Percentiles rank a stretch among this genome's conserved stretches.
Evolutionary conservation across 2,329 filamentous ascomycete species (phyloP).

Genomic region (Phymatotrichopsis omnivora): DNA sequence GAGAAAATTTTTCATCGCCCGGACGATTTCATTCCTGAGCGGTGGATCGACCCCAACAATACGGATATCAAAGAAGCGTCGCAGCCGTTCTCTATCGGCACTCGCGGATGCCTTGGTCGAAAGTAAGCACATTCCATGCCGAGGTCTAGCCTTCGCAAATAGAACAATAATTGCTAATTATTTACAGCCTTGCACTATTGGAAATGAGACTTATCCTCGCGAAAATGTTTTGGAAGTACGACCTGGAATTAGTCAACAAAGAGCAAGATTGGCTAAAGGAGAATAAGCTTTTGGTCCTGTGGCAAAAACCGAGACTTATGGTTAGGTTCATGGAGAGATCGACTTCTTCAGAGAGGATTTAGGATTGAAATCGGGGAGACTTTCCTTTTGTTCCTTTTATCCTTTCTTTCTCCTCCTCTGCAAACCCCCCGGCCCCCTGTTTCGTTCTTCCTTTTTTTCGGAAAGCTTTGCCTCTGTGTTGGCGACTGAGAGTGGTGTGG

Average conservation of each 20-base stretch:
- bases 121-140: conserved; percentile 31
- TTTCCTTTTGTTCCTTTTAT: too few species aligned
- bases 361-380: too few species aligned
- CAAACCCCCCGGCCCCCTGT: too few species aligned
- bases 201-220: conserved; percentile 37
- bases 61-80: conserved; percentile 33
- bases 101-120: conserved; percentile 32
- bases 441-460: too few species aligned
- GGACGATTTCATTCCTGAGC: conserved; percentile 16
- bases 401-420: too few species aligned
- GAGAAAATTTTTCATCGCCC: conserved; percentile 17
- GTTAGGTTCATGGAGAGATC: conserved; percentile 23
- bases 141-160: conserved; percentile 3
- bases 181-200: conserved; percentile 33
- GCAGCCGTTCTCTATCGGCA: conserved; percentile 34
- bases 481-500: too few species aligned
- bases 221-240: conserved; percentile 36
- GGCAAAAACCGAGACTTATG: conserved; percentile 34
- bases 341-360: too few species aligned
- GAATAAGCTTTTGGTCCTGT: conserved; percentile 33
- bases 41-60: conserved; percentile 23
- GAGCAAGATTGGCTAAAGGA: conserved; percentile 37
- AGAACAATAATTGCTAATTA: background rate
- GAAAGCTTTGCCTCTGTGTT: too few species aligned
- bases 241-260: conserved; percentile 34